Conservation (phyloP, 1,139 yeast genomes). For the Groenewaldozyma auringiensis region DNA sequence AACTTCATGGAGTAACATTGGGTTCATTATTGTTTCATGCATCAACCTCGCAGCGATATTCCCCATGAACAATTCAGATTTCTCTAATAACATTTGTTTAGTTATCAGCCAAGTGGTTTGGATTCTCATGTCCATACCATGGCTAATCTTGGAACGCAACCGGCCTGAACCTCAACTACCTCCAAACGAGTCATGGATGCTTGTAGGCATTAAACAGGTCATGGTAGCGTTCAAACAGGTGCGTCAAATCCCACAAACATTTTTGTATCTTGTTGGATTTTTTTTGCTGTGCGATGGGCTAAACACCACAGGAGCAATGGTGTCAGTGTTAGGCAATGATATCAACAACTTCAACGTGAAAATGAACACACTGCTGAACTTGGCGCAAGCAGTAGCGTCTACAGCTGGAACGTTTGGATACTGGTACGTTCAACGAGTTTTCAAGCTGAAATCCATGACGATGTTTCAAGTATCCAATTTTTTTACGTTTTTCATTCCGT, state of each 20-base stretch:
- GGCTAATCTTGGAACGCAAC: slow-evolving; percentile 11
- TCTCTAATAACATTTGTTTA: slow-evolving; percentile 13
- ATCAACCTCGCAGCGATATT: slow-evolving; percentile 13
- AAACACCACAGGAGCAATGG: slow-evolving; percentile 14
- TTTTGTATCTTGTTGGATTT: slow-evolving; percentile 14
- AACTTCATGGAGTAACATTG: slow-evolving; percentile 14
- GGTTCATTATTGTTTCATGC: slow-evolving; percentile 10
- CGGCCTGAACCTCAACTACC: slow-evolving; percentile 14
- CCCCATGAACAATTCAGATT: slow-evolving; percentile 14
- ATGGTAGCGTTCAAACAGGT: slow-evolving; percentile 13
- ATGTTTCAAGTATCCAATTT: slow-evolving; percentile 16
- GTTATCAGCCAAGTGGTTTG: slow-evolving; percentile 16
- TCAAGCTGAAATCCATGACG: slow-evolving; percentile 14
- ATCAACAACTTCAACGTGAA: slow-evolving; percentile 13
- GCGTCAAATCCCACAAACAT: slow-evolving; percentile 15
- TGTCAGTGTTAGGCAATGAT: slow-evolving; percentile 13
- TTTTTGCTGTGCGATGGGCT: slow-evolving; percentile 15
- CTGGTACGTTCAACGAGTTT: slow-evolving; percentile 14
- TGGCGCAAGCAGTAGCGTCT: slow-evolving; percentile 13
- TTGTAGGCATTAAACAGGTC: slow-evolving; percentile 16
- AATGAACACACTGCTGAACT: slow-evolving; percentile 13
- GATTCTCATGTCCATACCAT: slow-evolving; percentile 16
- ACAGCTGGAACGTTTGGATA: slow-evolving; percentile 12
- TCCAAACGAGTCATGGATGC: slow-evolving; percentile 11
- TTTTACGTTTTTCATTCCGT: slow-evolving; percentile 15